These are phyloP conservation scores for Bolboschoenus planiculmis DNA, from an alignment of 176 grass and related monocot genomes.

Conservation along the genomic window DNA sequence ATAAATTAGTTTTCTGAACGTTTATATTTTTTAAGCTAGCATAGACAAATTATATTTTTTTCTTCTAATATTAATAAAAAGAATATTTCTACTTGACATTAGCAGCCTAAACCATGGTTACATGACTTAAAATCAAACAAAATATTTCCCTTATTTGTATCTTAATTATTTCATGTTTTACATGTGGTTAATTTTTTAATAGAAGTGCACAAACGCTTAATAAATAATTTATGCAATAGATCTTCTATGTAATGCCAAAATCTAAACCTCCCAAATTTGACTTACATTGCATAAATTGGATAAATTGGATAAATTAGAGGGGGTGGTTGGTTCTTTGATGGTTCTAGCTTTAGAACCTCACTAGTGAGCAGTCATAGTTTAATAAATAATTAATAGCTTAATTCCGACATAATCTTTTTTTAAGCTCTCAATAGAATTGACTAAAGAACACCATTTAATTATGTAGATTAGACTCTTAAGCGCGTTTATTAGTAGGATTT, in stretches of 20 bases:
- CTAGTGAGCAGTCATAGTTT: neutral
- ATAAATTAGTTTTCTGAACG: too few relatives aligned
- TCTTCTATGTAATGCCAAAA: constrained; percentile 1
- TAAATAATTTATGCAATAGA: neutral
- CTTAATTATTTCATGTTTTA: neutral
- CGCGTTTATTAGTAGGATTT: neutral
- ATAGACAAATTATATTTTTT: neutral
- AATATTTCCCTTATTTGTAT: neutral
- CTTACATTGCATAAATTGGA: too few relatives aligned
- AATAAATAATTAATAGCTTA: constrained; percentile 5
- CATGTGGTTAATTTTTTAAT: neutral
- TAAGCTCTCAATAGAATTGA: constrained; percentile 8
- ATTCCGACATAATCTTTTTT: constrained; percentile 11
- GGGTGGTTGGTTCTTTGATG: constrained; percentile 1
- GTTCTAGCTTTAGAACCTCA: constrained; percentile 11
- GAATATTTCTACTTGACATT: too few relatives aligned
- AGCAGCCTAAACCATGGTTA: neutral
- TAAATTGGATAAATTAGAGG: neutral
- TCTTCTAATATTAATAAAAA: neutral
- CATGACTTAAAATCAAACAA: neutral
- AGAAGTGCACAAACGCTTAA: neutral
- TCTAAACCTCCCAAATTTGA: neutral
- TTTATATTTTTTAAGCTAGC: too few relatives aligned
- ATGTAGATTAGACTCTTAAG: constrained; percentile 3
- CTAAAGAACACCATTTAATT: neutral